Evolutionary conservation across 192 early-diverging fungal species (phyloP), one percentile per base, ranked within the genome.

Genomic region (Thamnidium elegans): DNA sequence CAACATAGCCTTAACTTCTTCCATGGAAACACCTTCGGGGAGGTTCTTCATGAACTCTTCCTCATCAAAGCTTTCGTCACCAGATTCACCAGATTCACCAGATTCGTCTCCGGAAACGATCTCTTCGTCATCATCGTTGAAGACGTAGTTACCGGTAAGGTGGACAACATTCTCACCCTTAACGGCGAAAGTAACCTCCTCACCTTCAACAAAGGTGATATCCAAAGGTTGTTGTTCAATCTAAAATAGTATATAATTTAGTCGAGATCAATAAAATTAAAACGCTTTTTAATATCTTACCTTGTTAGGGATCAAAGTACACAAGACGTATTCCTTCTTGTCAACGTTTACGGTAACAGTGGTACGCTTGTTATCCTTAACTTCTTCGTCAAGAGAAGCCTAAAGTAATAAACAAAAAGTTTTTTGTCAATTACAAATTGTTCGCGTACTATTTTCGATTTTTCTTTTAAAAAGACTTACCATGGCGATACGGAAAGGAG

Each of bases 141-240:
- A 79, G 21, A 87, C 51, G 68, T 89, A 84, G 83, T 89, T 89
- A 47, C 89, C 91, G 68, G 86, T 86, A 63, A 93, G 68, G 64
- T 93, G 81, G 20, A 93, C 68, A 45, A 79, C n/a, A 59, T 77
- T 81, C 8, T 88, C 69, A 23, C 94, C 94, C 10, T 67, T 66
- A 32, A 81, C 79, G 31, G 82, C 77, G 69, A 97, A 92, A 7
- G 87, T 89, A 65, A 97, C 81, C 63, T 93, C 91, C 63, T 93
- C 91, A 58, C 88, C 89, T 58, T 94, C 90, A 32, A 79, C 80
- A 55, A 90, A 84, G 20, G 68, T 68, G 20, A 89, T 55, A 42
- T 90, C 85, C 55, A 97, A 72, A 1, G 61, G 32, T 77, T 92
- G 88, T 75, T 94, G 90, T 67, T 97, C 90, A 45, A 84, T 78